These are phyloP conservation scores for Kuraishia capsulata DNA, from an alignment of 805 yeast genomes.

Conservation along the genomic window DNA sequence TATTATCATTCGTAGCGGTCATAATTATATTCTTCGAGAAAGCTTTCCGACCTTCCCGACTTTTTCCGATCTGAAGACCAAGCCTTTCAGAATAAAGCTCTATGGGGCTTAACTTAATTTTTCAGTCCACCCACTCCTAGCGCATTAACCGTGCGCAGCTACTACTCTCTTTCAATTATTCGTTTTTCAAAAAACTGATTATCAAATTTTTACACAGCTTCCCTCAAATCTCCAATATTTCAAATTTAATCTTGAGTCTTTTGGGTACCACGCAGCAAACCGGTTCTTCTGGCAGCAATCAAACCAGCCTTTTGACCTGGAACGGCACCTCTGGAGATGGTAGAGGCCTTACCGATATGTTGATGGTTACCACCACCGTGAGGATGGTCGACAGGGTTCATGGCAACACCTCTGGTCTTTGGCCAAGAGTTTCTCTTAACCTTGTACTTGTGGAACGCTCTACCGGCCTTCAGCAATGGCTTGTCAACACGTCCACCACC, in stretches of 20 bases:
- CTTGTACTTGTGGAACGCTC: conserved; percentile 99
- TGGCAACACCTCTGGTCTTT: conserved; percentile 99
- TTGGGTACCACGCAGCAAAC: conserved; percentile 99
- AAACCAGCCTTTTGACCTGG: conserved; percentile 99
- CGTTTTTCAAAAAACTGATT: too few species aligned
- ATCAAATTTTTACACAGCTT: too few species aligned
- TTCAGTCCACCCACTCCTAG: too few species aligned
- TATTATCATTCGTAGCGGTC: too few species aligned
- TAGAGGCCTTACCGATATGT: conserved; percentile 99
- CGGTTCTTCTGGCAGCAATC: conserved; percentile 99
- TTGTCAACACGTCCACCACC: conserved; percentile 99
- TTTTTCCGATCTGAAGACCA: too few species aligned
- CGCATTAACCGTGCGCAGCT: too few species aligned
- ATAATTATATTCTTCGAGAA: too few species aligned
- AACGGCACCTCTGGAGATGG: conserved; percentile 98
- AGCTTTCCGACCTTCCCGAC: too few species aligned
- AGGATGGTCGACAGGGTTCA: conserved; percentile 99
- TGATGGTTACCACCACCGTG: conserved; percentile 99
- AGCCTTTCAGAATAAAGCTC: too few species aligned
- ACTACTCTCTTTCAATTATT: too few species aligned
- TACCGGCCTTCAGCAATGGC: conserved; percentile 99
- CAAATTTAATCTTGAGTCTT: conserved; percentile 25
- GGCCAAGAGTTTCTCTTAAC: conserved; percentile 99
- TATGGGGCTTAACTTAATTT: too few species aligned
- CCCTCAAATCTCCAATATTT: neutral